Percentiles rank a stretch among this genome's conserved stretches.
phyloP scores from a whole-genome alignment of 306 rosid genomes.

The Fragaria nilgerrensis region DNA sequence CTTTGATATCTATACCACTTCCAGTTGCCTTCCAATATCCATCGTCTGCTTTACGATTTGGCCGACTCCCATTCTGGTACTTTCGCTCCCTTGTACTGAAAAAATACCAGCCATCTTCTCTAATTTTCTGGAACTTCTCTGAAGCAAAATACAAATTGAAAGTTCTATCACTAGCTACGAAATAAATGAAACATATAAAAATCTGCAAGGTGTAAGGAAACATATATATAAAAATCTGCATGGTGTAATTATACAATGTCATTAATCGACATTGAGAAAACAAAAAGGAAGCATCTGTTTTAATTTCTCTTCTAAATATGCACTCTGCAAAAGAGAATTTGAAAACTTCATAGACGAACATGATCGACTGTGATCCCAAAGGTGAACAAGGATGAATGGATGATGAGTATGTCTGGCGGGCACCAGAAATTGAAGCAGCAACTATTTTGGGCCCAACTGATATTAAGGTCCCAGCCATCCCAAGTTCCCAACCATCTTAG shows the following conservation, averaged over 20 bases:
- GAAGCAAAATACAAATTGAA: background rate
- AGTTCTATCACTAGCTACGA: background rate
- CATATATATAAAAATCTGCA: too few species aligned
- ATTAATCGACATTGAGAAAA: too few species aligned
- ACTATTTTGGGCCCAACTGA: constrained; percentile 44
- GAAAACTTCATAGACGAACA: constrained; percentile 27
- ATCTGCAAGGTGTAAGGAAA: too few species aligned
- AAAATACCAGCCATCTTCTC: constrained; percentile 20
- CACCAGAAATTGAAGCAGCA: constrained; percentile 6
- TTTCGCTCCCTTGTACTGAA: constrained; percentile 7
- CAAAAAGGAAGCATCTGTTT: background rate
- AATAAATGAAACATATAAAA: background rate
- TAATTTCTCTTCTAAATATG: background rate
- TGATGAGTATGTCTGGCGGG: constrained; percentile 44
- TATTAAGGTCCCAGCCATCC: constrained; percentile 41
- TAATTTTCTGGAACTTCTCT: background rate
- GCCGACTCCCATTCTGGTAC: constrained; percentile 7
- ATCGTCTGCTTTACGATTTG: background rate
- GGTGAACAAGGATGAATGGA: constrained; percentile 90
- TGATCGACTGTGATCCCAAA: constrained; percentile 96
- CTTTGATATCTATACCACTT: background rate
- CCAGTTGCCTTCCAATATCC: constrained; percentile 26
- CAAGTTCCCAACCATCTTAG: constrained; percentile 10
- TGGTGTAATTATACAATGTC: too few species aligned
- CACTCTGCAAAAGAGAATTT: too few species aligned